Conservation (phyloP, 83 land plant genomes). For the Thuja plicata region DNA sequence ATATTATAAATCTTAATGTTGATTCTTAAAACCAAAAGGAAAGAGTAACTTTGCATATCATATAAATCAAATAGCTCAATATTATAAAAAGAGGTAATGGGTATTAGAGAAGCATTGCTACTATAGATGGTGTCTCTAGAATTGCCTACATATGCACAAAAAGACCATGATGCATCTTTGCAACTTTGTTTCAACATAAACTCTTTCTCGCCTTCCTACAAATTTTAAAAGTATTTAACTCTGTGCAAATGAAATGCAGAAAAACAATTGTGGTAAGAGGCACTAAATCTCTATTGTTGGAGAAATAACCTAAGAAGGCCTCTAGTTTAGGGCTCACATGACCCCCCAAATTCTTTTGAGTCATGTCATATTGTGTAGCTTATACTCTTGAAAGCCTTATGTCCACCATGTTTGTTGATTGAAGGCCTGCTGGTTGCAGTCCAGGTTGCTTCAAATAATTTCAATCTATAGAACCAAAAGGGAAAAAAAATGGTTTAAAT, state of each 20-base stretch:
- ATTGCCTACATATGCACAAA: constrained; percentile 59
- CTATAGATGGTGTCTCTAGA: constrained; percentile 50
- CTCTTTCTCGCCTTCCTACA: constrained; percentile 54
- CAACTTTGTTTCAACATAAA: constrained; percentile 77
- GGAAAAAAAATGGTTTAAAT: neutral
- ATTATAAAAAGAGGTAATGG: constrained; percentile 40
- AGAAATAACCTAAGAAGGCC: constrained; percentile 66
- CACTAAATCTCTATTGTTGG: constrained; percentile 38
- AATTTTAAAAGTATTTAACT: neutral
- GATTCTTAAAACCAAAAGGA: no score
- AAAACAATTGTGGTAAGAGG: constrained; percentile 21
- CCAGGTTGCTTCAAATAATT: neutral
- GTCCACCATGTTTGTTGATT: neutral
- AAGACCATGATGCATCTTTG: constrained; percentile 63
- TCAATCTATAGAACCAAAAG: constrained; percentile 1
- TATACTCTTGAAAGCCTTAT: neutral
- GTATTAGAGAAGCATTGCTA: constrained; percentile 70
- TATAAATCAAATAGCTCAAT: no score
- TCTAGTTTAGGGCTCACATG: constrained; percentile 73
- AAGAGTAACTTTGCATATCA: no score
- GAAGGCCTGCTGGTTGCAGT: neutral
- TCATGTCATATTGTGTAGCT: constrained; percentile 24
- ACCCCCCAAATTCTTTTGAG: constrained; percentile 2
- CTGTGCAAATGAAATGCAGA: neutral
- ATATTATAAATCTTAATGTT: no score